Conservation (phyloP, 2,329 filamentous ascomycete genomes). For the Mycosphaerella sp. region DNA sequence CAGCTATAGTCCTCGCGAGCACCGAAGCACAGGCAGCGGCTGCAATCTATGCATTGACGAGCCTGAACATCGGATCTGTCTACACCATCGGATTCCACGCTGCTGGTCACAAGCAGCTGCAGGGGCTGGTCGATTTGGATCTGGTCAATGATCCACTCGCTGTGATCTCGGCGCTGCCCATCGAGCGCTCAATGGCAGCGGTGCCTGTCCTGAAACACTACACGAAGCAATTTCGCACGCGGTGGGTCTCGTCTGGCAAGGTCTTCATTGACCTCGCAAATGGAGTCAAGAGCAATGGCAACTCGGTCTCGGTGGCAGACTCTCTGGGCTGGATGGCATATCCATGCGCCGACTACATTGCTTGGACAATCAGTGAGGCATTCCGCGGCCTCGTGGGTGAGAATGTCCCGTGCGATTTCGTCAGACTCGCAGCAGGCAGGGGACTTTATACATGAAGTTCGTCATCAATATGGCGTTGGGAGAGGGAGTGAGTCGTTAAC, state of each 20-base stretch:
- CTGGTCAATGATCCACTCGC: constrained; percentile 73
- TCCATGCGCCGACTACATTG: constrained; percentile 70
- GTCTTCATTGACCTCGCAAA: constrained; percentile 77
- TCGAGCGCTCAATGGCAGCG: constrained; percentile 72
- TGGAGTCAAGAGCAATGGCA: constrained; percentile 55
- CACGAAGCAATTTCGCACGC: constrained; percentile 39
- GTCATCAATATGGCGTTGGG: no score
- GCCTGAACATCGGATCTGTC: constrained; percentile 68
- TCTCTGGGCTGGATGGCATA: constrained; percentile 74
- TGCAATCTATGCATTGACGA: constrained; percentile 70
- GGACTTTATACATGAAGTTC: constrained; percentile 43
- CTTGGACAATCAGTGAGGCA: constrained; percentile 79
- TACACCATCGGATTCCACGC: constrained; percentile 74
- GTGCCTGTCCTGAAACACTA: constrained; percentile 72
- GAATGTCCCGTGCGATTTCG: constrained; percentile 78
- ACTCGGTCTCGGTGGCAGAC: constrained; percentile 64
- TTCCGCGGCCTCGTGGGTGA: constrained; percentile 72
- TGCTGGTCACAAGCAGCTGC: constrained; percentile 49
- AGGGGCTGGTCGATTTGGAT: constrained; percentile 71
- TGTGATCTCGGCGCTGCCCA: constrained; percentile 70
- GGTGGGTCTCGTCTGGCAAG: constrained; percentile 43
- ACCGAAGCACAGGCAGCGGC: constrained; percentile 70
- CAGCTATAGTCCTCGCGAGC: constrained; percentile 68
- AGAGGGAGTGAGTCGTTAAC: no score
- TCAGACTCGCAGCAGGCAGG: constrained; percentile 62